Evolutionary conservation across 495 filamentous ascomycete species (phyloP).

Genomic region (Podospora sp.): DNA sequence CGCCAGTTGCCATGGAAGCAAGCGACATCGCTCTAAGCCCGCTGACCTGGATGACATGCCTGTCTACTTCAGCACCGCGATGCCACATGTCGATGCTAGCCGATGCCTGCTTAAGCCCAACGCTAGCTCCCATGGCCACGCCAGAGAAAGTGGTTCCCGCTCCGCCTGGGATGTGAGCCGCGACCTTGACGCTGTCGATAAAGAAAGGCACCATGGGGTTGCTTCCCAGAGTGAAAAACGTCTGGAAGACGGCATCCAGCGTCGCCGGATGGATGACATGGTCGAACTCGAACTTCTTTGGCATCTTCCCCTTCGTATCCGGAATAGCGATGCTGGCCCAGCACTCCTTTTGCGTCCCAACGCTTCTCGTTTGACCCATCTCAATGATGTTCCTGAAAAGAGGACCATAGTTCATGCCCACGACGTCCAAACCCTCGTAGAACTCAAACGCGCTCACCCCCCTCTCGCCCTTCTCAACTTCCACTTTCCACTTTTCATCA

Average conservation of each 20-base stretch:
- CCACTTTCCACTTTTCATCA: neutral
- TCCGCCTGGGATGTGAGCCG: constrained; percentile 23
- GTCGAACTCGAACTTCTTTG: constrained; percentile 18
- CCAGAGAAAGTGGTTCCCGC: constrained; percentile 17
- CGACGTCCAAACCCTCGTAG: constrained; percentile 20
- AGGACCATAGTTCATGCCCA: constrained; percentile 34
- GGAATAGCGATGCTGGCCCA: neutral
- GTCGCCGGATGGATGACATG: constrained; percentile 30
- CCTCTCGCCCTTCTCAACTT: neutral
- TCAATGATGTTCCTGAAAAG: constrained; percentile 13
- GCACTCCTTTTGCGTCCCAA: neutral
- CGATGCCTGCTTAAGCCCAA: constrained; percentile 16
- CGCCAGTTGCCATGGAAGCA: constrained; percentile 2
- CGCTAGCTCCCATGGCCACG: constrained; percentile 14
- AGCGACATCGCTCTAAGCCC: constrained; percentile 19
- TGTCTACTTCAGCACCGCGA: neutral
- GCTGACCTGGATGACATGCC: constrained; percentile 16
- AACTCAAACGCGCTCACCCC: constrained; percentile 12
- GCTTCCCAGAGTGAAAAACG: constrained; percentile 15
- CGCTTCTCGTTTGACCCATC: constrained; percentile 1
- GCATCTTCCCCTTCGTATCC: neutral
- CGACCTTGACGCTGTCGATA: constrained; percentile 26
- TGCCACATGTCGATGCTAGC: constrained; percentile 23
- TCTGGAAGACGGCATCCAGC: constrained; percentile 29
- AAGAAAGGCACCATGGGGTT: constrained; percentile 21